phyloP scores from a whole-genome alignment of 192 early-diverging fungal genomes.

The Backusella parvicylindrica region DNA sequence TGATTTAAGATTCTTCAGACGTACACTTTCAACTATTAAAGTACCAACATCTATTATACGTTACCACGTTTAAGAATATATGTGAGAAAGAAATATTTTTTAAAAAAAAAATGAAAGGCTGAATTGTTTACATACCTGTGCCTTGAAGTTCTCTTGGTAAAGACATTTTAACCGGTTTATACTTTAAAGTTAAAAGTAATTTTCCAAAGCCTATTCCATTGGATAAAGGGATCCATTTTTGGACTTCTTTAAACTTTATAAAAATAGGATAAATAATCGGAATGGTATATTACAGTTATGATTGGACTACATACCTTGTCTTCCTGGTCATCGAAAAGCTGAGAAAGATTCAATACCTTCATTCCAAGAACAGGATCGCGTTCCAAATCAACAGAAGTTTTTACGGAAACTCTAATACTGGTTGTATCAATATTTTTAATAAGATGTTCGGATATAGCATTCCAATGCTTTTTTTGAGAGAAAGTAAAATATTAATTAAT shows the following conservation, averaged over 20 bases:
- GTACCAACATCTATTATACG: conserved; percentile 16
- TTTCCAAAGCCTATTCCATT: conserved; percentile 32
- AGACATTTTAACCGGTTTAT: conserved; percentile 25
- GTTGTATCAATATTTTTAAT: conserved; percentile 6
- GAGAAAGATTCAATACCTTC: background rate
- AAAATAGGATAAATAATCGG: background rate
- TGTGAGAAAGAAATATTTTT: background rate
- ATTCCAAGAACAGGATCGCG: conserved; percentile 24
- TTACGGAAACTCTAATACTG: conserved; percentile 15
- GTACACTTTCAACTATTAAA: conserved; percentile 18
- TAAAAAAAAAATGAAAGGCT: background rate
- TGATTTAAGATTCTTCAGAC: background rate
- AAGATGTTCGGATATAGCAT: conserved; percentile 24
- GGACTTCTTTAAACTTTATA: conserved; percentile 9
- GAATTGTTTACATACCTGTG: background rate
- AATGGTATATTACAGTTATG: background rate
- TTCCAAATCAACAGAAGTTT: conserved; percentile 23
- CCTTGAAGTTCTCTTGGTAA: conserved; percentile 12
- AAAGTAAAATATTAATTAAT: background rate
- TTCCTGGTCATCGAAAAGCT: conserved; percentile 12
- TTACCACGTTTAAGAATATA: background rate
- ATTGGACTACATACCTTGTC: background rate
- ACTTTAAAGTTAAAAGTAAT: conserved; percentile 18
- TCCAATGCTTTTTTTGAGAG: conserved; percentile 19
- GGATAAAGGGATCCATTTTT: conserved; percentile 20